A percentile compares a stretch with the other conserved stretches of the same genome.
Conservation (phyloP, 805 yeast genomes). For the Candida morakotiae region DNA sequence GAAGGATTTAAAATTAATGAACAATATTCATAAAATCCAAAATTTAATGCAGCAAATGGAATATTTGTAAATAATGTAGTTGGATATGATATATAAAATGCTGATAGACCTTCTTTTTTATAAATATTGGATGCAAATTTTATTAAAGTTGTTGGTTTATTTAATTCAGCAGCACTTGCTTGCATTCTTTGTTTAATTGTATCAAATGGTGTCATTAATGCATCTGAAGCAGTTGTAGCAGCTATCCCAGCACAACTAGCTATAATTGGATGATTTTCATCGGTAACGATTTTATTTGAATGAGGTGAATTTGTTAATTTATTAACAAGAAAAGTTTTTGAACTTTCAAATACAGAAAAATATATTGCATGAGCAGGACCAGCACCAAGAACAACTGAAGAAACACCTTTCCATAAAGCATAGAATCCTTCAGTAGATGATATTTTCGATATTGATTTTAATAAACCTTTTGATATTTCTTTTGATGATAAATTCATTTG, state of each 20-base stretch:
- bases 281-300: slow-evolving; percentile 46
- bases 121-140: slow-evolving; percentile 47
- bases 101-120: slow-evolving; percentile 62
- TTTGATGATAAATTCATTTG: slow-evolving; percentile 46
- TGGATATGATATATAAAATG: slow-evolving; percentile 90
- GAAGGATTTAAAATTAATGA: slow-evolving; percentile 77
- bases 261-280: slow-evolving; percentile 71
- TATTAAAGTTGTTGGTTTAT: slow-evolving; percentile 17
- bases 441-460: slow-evolving; percentile 68
- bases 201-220: slow-evolving; percentile 96
- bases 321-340: slow-evolving; percentile 57
- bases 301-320: slow-evolving; percentile 27
- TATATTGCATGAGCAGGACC: slow-evolving; percentile 99
- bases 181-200: slow-evolving; percentile 96
- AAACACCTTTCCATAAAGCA: slow-evolving; percentile 91
- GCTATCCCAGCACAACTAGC: slow-evolving; percentile 87
- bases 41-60: slow-evolving; percentile 93
- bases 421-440: slow-evolving; percentile 84
- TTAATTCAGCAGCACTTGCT: slow-evolving; percentile 16
- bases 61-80: slow-evolving; percentile 88
- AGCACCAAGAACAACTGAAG: slow-evolving; percentile 92
- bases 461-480: slow-evolving; percentile 38
- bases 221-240: slow-evolving; percentile 91
- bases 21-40: slow-evolving; percentile 84
- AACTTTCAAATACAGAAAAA: slow-evolving; percentile 86